Conservation (phyloP, 2,329 filamentous ascomycete species). For the Neofusicoccum sp. region DNA sequence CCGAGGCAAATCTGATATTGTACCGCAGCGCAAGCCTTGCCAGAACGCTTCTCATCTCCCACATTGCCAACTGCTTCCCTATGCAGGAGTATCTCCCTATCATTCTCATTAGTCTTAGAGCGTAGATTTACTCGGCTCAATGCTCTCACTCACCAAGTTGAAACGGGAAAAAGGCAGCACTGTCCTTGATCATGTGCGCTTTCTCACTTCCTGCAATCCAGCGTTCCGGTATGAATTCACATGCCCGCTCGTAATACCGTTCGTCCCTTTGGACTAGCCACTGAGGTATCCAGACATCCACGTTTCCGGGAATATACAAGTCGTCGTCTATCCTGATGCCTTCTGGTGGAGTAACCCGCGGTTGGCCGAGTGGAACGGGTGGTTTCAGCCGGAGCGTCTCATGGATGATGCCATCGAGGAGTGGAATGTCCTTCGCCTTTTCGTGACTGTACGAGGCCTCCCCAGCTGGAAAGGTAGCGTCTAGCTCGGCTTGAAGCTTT, state of each 20-base stretch:
- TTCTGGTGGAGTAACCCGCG: conserved; percentile 39
- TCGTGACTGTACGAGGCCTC: conserved; percentile 29
- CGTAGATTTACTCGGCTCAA: no score
- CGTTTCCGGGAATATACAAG: conserved; percentile 36
- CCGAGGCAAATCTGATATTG: conserved; percentile 53
- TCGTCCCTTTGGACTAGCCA: conserved; percentile 34
- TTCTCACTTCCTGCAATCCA: conserved; percentile 31
- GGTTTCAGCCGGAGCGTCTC: conserved; percentile 46
- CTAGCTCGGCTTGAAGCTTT: conserved; percentile 37
- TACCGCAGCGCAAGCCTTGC: conserved; percentile 64
- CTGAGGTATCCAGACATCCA: conserved; percentile 34
- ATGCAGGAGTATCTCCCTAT: conserved; percentile 72
- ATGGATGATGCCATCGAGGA: conserved; percentile 43
- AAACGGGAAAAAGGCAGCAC: conserved; percentile 13
- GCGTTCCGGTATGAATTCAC: conserved; percentile 38
- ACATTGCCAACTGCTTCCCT: conserved; percentile 69
- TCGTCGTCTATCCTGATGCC: conserved; percentile 40
- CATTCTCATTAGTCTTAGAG: not conserved
- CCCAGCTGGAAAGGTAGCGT: conserved; percentile 40
- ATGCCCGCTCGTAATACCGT: conserved; percentile 21
- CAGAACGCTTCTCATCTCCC: conserved; percentile 66
- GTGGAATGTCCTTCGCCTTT: conserved; percentile 29
- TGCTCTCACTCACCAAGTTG: conserved; percentile 4
- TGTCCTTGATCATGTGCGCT: conserved; percentile 35
- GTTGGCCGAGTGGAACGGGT: conserved; percentile 42